Conservation (phyloP, 1,284 basidiomycete genomes). For the Phenoliferia sp. region DNA sequence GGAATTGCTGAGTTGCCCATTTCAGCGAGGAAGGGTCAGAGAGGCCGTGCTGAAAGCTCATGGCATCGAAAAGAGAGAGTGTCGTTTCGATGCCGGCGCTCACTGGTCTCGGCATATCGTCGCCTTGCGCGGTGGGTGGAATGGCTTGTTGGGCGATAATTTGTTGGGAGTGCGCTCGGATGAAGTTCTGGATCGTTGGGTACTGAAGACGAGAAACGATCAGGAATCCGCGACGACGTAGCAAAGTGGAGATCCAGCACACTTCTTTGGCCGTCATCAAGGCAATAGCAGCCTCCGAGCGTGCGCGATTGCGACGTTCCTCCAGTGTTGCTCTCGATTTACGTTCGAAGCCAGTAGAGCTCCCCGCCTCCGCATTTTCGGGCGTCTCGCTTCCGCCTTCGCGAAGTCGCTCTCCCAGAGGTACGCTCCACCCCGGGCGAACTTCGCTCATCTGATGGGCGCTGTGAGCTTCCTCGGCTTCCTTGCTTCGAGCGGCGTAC, state of each 20-base stretch:
- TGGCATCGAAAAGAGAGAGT: not conserved
- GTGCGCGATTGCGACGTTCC: too few species aligned
- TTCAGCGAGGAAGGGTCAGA: not conserved
- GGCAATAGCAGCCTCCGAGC: too few species aligned
- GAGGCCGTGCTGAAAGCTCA: not conserved
- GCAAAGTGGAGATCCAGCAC: too few species aligned
- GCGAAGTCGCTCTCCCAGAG: not conserved
- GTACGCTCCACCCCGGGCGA: not conserved
- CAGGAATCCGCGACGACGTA: too few species aligned
- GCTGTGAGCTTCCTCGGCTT: not conserved
- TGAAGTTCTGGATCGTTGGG: not conserved
- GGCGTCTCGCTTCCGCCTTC: not conserved
- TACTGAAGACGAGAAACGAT: too few species aligned
- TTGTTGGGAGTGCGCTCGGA: not conserved
- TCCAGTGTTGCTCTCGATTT: too few species aligned
- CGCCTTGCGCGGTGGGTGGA: not conserved
- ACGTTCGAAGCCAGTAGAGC: not conserved
- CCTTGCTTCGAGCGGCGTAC: not conserved
- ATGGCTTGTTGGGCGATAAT: not conserved
- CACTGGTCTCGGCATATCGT: not conserved
- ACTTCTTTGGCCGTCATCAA: too few species aligned
- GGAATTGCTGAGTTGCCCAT: conserved; percentile 2
- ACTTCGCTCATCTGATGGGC: too few species aligned
- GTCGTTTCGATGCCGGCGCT: conserved; percentile 8
- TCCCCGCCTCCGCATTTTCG: not conserved